Percentiles rank a stretch among this genome's conserved stretches.
Conservation (phyloP, 768 basidiomycete genomes). For the Macrolepiota dolichaula region DNA sequence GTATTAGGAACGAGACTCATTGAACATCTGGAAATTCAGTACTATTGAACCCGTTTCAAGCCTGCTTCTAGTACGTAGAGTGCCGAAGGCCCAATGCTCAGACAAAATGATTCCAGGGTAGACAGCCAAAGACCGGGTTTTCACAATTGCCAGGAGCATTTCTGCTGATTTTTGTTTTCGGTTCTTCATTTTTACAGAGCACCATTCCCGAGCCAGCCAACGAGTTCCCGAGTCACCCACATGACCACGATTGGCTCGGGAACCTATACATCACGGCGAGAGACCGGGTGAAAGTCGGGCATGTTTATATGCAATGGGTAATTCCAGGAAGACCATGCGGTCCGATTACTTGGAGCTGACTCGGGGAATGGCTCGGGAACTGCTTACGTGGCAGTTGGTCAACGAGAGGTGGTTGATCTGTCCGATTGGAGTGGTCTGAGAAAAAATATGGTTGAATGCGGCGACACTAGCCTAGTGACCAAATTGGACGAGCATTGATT, state of each 20-base stretch:
- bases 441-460: background rate
- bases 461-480: background rate
- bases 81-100: no score
- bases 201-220: constrained; percentile 36
- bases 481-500: background rate
- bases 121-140: no score
- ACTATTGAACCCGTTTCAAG: no score
- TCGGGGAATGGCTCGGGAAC: constrained; percentile 14
- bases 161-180: background rate
- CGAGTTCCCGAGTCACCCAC: constrained; percentile 31
- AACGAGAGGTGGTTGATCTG: background rate
- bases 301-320: background rate
- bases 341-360: constrained; percentile 2
- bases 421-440: background rate
- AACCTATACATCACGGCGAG: constrained; percentile 25
- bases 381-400: constrained; percentile 4
- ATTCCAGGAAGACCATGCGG: background rate
- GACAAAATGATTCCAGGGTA: no score
- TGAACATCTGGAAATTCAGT: no score
- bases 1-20: no score
- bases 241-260: constrained; percentile 33
- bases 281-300: background rate
- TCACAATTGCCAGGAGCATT: background rate
- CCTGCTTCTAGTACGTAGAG: no score
- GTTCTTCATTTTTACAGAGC: background rate